Evolutionary conservation across 148 eudicot species (phyloP).

Genomic region (Cornus kousa): DNA sequence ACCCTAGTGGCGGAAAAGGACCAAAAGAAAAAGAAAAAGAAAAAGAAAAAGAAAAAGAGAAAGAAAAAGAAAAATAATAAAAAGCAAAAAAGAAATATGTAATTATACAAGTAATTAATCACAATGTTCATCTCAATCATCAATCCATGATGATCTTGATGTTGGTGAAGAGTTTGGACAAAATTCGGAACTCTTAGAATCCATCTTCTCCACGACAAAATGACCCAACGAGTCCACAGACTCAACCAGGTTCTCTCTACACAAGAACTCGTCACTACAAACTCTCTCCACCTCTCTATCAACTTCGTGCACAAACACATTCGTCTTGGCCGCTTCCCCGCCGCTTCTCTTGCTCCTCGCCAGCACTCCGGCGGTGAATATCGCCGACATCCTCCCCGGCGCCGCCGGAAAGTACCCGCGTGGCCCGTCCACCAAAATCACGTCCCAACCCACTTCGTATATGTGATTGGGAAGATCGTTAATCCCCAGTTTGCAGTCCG

Average conservation of each 20-base stretch:
- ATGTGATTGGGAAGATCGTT: constrained; percentile 80
- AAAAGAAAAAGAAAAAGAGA: background rate
- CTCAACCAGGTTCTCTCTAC: constrained; percentile 76
- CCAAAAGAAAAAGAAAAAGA: background rate
- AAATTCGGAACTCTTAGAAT: constrained; percentile 23
- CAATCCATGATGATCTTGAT: background rate
- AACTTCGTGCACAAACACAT: constrained; percentile 81
- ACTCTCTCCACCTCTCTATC: constrained; percentile 70
- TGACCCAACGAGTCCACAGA: constrained; percentile 54
- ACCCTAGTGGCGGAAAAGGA: background rate
- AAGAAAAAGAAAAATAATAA: background rate
- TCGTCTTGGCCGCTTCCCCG: constrained; percentile 26
- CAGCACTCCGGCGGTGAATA: constrained; percentile 70
- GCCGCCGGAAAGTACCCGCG: constrained; percentile 44
- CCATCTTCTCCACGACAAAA: constrained; percentile 46
- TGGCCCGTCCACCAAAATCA: constrained; percentile 85
- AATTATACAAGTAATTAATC: background rate
- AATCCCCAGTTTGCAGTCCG: constrained; percentile 71
- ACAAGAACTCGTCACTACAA: constrained; percentile 71
- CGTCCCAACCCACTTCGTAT: constrained; percentile 70
- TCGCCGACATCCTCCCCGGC: constrained; percentile 76
- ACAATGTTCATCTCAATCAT: background rate
- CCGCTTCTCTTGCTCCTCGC: constrained; percentile 52
- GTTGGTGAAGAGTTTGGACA: constrained; percentile 25
- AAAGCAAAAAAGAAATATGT: background rate